A percentile compares a stretch with the other conserved stretches of the same genome.
phyloP scores from a whole-genome alignment of 805 yeast species.

The Yarrowia sp. region DNA sequence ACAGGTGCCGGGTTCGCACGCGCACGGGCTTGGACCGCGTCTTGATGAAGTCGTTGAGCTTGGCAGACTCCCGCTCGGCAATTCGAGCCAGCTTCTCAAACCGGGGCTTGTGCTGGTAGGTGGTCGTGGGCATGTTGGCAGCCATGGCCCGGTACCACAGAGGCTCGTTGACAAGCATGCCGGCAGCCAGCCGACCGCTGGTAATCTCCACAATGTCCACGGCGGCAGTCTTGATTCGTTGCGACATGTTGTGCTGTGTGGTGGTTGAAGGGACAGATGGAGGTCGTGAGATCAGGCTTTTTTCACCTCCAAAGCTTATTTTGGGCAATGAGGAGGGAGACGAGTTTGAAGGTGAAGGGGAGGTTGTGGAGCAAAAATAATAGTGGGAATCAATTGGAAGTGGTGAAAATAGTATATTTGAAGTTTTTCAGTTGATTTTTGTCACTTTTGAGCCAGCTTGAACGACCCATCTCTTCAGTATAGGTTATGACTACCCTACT shows the following conservation, averaged over 20 bases:
- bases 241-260: slow-evolving; percentile 57
- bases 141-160: slow-evolving; percentile 90
- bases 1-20: slow-evolving; percentile 51
- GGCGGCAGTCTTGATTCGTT: slow-evolving; percentile 67
- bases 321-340: background rate
- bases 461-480: too few relatives aligned
- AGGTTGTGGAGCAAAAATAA: background rate
- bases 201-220: slow-evolving; percentile 80
- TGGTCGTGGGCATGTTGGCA: slow-evolving; percentile 72
- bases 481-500: too few relatives aligned
- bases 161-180: slow-evolving; percentile 70
- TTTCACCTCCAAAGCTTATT: slow-evolving; percentile 16
- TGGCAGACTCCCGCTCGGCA: slow-evolving; percentile 47
- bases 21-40: slow-evolving; percentile 49
- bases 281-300: slow-evolving; percentile 4
- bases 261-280: background rate
- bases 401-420: too few relatives aligned
- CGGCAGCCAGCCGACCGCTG: slow-evolving; percentile 73
- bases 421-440: too few relatives aligned
- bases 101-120: slow-evolving; percentile 35
- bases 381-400: too few relatives aligned
- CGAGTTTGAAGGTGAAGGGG: too few relatives aligned
- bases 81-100: slow-evolving; percentile 60
- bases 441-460: too few relatives aligned
- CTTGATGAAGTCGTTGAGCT: slow-evolving; percentile 47